Evolutionary conservation across 1,284 basidiomycete species (phyloP).

Genomic region (Ustilago bromivora): DNA sequence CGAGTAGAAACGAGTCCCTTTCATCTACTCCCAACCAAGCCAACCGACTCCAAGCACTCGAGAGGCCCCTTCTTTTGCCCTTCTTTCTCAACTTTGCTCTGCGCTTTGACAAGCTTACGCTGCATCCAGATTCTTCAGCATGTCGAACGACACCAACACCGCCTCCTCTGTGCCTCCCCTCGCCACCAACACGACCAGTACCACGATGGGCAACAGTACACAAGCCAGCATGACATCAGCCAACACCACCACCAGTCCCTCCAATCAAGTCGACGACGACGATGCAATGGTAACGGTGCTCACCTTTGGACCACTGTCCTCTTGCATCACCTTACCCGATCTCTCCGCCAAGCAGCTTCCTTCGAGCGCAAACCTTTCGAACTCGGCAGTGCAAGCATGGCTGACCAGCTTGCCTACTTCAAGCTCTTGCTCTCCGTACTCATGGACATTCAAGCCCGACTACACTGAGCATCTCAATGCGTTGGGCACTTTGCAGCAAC

Average conservation of each 20-base stretch:
- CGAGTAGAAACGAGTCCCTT: background rate
- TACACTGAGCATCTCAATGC: slow-evolving; percentile 20
- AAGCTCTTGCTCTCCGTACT: slow-evolving; percentile 12
- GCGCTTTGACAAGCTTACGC: background rate
- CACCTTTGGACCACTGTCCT: slow-evolving; percentile 31
- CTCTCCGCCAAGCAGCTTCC: slow-evolving; percentile 1
- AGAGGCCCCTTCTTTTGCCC: background rate
- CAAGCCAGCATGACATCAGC: slow-evolving; percentile 1
- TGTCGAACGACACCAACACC: slow-evolving; percentile 12
- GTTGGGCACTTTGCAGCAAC: slow-evolving; percentile 13
- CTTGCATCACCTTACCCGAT: slow-evolving; percentile 28
- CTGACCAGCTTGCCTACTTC: slow-evolving; percentile 8
- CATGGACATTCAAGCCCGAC: slow-evolving; percentile 26
- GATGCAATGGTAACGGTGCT: slow-evolving; percentile 7
- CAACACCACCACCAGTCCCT: background rate
- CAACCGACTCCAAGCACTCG: background rate
- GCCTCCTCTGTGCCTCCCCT: background rate
- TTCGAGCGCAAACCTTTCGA: background rate
- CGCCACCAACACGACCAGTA: background rate
- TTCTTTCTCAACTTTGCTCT: background rate
- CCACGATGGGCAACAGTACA: background rate
- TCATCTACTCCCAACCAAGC: background rate
- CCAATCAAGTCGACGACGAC: background rate
- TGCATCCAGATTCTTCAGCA: background rate
- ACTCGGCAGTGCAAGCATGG: slow-evolving; percentile 12